Percentiles rank a stretch among this genome's conserved stretches.
phyloP scores from a whole-genome alignment of 2,329 filamentous ascomycete genomes.

The Nothophoma quercina region DNA sequence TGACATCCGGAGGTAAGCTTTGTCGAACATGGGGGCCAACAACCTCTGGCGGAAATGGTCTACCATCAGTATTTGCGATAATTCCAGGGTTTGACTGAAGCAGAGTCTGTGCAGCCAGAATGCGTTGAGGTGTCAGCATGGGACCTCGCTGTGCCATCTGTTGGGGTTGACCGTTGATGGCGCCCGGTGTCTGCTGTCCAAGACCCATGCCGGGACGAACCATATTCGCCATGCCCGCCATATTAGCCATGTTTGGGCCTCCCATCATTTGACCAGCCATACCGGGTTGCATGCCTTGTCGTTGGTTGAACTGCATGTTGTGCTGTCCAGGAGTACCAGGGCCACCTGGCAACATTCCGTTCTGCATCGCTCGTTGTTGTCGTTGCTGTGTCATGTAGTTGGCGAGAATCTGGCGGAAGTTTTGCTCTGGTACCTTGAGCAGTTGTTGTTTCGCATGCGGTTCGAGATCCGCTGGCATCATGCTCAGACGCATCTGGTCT shows the following conservation, averaged over 20 bases:
- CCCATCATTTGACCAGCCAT: slow-evolving; percentile 40
- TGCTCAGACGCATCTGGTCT: slow-evolving; percentile 41
- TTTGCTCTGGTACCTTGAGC: slow-evolving; percentile 44
- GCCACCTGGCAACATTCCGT: slow-evolving; percentile 28
- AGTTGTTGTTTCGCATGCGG: slow-evolving; percentile 41
- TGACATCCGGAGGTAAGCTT: slow-evolving; percentile 58
- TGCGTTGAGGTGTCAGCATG: slow-evolving; percentile 36
- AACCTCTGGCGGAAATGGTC: slow-evolving; percentile 41
- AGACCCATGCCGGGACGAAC: slow-evolving; percentile 37
- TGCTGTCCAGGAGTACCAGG: slow-evolving; percentile 34
- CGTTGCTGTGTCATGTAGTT: slow-evolving; percentile 35
- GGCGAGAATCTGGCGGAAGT: slow-evolving; percentile 41
- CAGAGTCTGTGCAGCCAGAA: slow-evolving; percentile 35
- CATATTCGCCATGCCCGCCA: slow-evolving; percentile 38
- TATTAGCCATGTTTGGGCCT: slow-evolving; percentile 34
- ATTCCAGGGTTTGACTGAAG: slow-evolving; percentile 46
- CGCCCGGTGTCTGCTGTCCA: slow-evolving; percentile 37
- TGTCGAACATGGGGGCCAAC: slow-evolving; percentile 34
- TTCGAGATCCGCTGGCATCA: slow-evolving; percentile 43
- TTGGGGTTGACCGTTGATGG: slow-evolving; percentile 32
- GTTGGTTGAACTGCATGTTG: slow-evolving; percentile 43
- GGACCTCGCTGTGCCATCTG: slow-evolving; percentile 37
- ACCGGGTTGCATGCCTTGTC: slow-evolving; percentile 31
- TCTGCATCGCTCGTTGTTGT: slow-evolving; percentile 32
- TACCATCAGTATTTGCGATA: slow-evolving; percentile 41